These are phyloP conservation scores for Aspergillus sp. DNA, from an alignment of 2,329 filamentous ascomycete species.

Conservation along the genomic window DNA sequence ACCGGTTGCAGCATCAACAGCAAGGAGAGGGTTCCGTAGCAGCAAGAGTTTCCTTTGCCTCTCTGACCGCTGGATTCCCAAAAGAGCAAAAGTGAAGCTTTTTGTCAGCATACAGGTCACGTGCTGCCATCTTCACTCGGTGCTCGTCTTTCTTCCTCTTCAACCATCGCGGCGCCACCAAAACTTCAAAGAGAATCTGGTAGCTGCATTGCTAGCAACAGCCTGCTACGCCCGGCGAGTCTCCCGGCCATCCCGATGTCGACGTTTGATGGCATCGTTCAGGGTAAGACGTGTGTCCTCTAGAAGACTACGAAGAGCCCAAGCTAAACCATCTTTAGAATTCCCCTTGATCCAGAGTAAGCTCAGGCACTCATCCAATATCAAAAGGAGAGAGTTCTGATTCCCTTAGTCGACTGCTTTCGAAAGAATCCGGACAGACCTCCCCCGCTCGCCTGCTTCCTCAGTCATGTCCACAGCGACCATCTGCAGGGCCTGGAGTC, in stretches of 20 bases:
- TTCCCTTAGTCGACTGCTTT: conserved; percentile 69
- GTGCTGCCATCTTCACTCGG: not conserved
- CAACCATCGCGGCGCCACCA: too few relatives aligned
- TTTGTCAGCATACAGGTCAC: not conserved
- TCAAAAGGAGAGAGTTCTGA: conserved; percentile 2
- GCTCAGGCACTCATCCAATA: conserved; percentile 8
- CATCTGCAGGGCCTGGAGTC: conserved; percentile 74
- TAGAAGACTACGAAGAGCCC: not conserved
- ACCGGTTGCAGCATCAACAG: not conserved
- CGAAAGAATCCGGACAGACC: conserved; percentile 46
- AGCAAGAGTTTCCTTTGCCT: not conserved
- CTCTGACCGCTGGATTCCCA: conserved; percentile 4
- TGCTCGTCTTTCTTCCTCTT: not conserved
- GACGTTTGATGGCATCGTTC: conserved; percentile 25
- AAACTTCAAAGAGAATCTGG: not conserved
- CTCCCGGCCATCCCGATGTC: conserved; percentile 16
- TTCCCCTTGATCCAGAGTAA: conserved; percentile 69
- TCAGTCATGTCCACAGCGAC: conserved; percentile 89
- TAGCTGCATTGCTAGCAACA: not conserved
- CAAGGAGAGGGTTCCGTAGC: too few relatives aligned
- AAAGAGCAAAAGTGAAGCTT: not conserved
- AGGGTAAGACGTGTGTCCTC: conserved; percentile 10
- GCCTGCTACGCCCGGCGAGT: not conserved
- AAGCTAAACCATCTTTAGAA: conserved; percentile 38
- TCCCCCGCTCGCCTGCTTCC: conserved; percentile 71